Base-by-base conservation (phyloP, 768 basidiomycete genomes). In the Gymnopilus dilepis region DNA sequence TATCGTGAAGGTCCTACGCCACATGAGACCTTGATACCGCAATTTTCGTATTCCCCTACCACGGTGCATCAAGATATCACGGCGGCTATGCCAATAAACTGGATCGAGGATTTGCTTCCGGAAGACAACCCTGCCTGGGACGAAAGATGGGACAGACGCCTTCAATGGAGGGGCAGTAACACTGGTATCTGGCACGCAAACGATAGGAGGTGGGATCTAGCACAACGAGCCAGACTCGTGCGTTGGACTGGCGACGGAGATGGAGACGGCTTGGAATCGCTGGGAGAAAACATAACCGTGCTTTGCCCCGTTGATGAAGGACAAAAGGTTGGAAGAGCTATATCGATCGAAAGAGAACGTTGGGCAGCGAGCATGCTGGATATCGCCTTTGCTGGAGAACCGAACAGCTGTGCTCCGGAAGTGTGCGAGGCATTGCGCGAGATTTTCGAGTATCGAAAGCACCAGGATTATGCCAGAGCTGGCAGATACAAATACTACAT, bases 91-190 rank as follows among this genome's bases (percentile, higher is more conserved):
- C 76, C 80, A 0, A 74, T 82, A 28, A 80, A 78, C 56, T 86
- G 83, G 82, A 65, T 77, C 0, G 70, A 68, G 6, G 78, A 78
- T 3, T 63, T 67, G 2, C 72, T 76, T 4, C 65, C 74, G 22
- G 61, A 64, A 6, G 76, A 84, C 61, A 83, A 88, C 67, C 79
- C 84, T 4, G 77, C 77, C 0, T 93, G 90, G 87, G 80, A 83
- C 1, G 76, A 81, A 53, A 89, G 87, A 73, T 59, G 69, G 1
- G 82, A 89, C 65, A 82, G 84, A 58, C 69, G 82, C 30, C 59
- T 92, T 47, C 78, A 84, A 54, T 93, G 91, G 91, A 76, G 91
- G 22, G 91, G 91, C 3, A 83, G 84, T 28, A 91, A 86, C 26
- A 92, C 90, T 4, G 90, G 91, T 24, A 88, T 85, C 1, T 78